A percentile compares a stretch with the other conserved stretches of the same genome.
These are phyloP conservation scores for Amphicarpaea edgeworthii DNA, from an alignment of 306 rosid species.

Conservation along the genomic window DNA sequence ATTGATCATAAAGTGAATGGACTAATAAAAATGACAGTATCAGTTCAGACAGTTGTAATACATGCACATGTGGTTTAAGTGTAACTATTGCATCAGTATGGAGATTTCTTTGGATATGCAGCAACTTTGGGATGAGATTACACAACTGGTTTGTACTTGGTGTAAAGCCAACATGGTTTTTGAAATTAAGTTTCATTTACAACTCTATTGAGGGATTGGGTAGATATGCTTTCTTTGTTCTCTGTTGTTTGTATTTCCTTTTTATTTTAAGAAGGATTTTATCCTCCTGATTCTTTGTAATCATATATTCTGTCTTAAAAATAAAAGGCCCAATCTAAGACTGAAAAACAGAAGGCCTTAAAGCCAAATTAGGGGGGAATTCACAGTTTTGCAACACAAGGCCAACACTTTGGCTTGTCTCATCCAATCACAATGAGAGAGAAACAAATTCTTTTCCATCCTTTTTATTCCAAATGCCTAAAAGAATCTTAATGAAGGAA, in stretches of 20 bases:
- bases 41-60: neutral
- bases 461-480: neutral
- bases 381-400: constrained; percentile 34
- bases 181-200: neutral
- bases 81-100: neutral
- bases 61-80: neutral
- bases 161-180: neutral
- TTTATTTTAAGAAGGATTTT: neutral
- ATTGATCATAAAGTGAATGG: constrained; percentile 1
- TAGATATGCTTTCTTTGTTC: neutral
- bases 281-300: neutral
- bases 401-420: neutral
- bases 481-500: constrained; percentile 31
- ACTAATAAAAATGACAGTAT: constrained; percentile 16
- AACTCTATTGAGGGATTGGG: neutral
- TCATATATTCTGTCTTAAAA: no score
- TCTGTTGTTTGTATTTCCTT: neutral
- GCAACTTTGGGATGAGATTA: neutral
- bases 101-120: neutral
- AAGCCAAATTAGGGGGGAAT: constrained; percentile 7
- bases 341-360: constrained; percentile 12
- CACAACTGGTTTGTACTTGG: neutral
- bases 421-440: constrained; percentile 19
- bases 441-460: constrained; percentile 33
- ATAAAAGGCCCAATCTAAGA: neutral